Evolutionary conservation across 805 yeast genomes (phyloP).

Genomic region (Saturnispora gosingensis): DNA sequence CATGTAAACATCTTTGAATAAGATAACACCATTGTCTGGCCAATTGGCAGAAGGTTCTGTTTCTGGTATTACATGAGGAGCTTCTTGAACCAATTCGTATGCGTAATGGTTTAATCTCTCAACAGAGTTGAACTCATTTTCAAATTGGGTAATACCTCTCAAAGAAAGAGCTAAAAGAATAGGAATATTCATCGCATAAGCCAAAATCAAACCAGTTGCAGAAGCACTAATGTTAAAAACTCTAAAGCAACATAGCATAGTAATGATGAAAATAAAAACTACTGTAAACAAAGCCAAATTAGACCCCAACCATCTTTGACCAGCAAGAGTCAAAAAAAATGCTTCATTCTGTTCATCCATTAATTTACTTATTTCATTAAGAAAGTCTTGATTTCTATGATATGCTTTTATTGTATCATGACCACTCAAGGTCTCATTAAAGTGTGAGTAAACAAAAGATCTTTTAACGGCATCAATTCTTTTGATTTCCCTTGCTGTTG

Average conservation of each 20-base stretch:
- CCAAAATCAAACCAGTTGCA: constrained; percentile 52
- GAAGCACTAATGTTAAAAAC: constrained; percentile 49
- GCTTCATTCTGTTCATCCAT: constrained; percentile 61
- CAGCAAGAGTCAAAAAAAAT: constrained; percentile 44
- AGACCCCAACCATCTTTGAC: constrained; percentile 58
- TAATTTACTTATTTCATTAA: constrained; percentile 34
- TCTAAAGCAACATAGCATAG: constrained; percentile 49
- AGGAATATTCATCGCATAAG: constrained; percentile 50
- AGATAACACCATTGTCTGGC: constrained; percentile 42
- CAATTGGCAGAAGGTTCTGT: constrained; percentile 34
- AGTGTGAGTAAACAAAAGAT: constrained; percentile 60
- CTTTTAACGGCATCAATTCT: constrained; percentile 66
- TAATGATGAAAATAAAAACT: constrained; percentile 36
- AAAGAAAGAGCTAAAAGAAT: constrained; percentile 44
- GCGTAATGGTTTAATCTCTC: constrained; percentile 66
- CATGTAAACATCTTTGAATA: constrained; percentile 40
- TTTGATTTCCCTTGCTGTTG: constrained; percentile 66
- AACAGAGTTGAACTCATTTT: constrained; percentile 75
- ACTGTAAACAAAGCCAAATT: constrained; percentile 42
- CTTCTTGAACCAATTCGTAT: constrained; percentile 53
- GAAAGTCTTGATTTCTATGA: constrained; percentile 33
- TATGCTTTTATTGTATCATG: constrained; percentile 57
- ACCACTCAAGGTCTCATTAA: constrained; percentile 62
- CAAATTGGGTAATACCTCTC: constrained; percentile 59
- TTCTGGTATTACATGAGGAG: constrained; percentile 41